phyloP scores from a whole-genome alignment of 225 moss, liverwort and hornwort species.

The Pseudisothecium myosuroides region DNA sequence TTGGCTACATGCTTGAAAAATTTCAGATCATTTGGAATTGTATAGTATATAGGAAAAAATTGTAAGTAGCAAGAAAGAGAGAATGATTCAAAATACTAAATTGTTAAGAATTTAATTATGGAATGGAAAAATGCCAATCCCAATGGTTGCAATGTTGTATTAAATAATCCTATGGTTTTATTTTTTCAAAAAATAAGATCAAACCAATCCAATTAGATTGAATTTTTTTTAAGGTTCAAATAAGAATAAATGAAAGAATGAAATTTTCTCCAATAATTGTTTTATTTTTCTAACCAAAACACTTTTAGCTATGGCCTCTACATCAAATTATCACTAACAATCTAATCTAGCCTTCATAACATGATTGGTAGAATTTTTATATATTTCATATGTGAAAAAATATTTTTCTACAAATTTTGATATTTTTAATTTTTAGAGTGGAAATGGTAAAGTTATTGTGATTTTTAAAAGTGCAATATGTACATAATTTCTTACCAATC shows the following conservation, averaged over 20 bases:
- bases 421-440: background rate
- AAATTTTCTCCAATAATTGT: background rate
- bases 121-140: too few species aligned
- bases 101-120: too few species aligned
- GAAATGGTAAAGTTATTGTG: background rate
- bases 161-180: too few species aligned
- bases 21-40: too few species aligned
- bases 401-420: background rate
- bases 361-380: background rate
- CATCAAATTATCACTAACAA: background rate
- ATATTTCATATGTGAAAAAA: background rate
- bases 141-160: too few species aligned
- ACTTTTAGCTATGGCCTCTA: fast-evolving
- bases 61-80: too few species aligned
- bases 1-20: too few species aligned
- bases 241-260: background rate
- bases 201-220: background rate
- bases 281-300: background rate
- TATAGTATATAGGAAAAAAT: too few species aligned
- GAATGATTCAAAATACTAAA: too few species aligned
- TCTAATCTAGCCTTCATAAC: background rate
- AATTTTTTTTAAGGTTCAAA: background rate
- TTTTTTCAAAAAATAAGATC: too few species aligned
- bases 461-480: background rate
- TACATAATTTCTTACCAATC: background rate